Evolutionary conservation across 306 rosid species (phyloP), one percentile per base, ranked within the genome.

Genomic region (Vicia villosa): DNA sequence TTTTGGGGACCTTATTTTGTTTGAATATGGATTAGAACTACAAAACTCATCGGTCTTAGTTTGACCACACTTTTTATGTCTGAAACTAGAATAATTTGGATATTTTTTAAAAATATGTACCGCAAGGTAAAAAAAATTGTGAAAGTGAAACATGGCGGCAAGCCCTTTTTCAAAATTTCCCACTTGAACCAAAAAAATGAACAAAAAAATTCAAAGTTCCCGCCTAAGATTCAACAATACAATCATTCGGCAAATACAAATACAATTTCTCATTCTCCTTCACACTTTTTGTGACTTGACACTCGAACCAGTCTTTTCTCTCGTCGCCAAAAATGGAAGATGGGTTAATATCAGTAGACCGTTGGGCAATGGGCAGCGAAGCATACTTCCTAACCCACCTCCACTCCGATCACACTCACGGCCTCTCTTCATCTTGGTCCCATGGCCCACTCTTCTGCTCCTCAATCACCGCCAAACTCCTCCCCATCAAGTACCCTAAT

Each of bases 321-420:
- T 14, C 57, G 59, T 54, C 7, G 7, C 6, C 30, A 17, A 17
- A 42, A 34, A 89, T 86, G 96, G 90, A 83, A 57, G 70, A 49
- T 5, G 85, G 86, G 1, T 66, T 85, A 73, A 72, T 89, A 21
- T 86, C 90, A 9, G 90, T 89, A 19, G 96, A 89, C 28, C 76
- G 87, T 51, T 89, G 96, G 96, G 66, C 67, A 16, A 70, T 14
- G 9, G 80, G 84, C 17, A 86, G 96, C 82, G 84, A 77, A 8
- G 83, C 52, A 1, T 89, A 89, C 73, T 89, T 89, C 81, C 83
- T 89, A 24, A 86, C 96, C 5, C 96, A 89, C 83, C 89, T 89
- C 10, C 89, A 89, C 77, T 79, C 96, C n/a, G 90, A 89, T 38
- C 96, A 89, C 80, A 85, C 92, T 75, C 2, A 67, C 0, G 96